Evolutionary conservation across 2,329 filamentous ascomycete species (phyloP).

Genomic region (Epichloe baconii): DNA sequence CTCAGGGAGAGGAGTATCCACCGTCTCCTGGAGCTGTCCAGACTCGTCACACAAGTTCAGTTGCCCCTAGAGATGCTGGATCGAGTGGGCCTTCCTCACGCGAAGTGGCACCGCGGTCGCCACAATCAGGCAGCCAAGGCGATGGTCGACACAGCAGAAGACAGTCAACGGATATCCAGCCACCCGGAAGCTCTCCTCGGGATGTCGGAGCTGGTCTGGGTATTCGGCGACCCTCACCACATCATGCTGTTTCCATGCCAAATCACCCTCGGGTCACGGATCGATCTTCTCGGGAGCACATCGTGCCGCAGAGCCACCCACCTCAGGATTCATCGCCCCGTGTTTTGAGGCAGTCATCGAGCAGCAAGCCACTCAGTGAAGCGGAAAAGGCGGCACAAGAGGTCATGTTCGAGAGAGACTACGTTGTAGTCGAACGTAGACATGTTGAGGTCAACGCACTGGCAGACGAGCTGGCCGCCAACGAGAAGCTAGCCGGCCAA

Average conservation of each 20-base stretch:
- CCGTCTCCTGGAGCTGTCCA: conserved; percentile 13
- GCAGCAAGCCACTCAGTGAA: conserved; percentile 32
- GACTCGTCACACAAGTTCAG: conserved; percentile 24
- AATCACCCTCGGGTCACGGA: conserved; percentile 23
- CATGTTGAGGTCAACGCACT: conserved; percentile 95
- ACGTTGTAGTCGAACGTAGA: conserved; percentile 89
- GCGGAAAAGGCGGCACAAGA: conserved; percentile 70
- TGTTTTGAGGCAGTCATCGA: conserved; percentile 12
- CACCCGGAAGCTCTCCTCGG: conserved; percentile 29
- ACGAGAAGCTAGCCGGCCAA: conserved; percentile 46
- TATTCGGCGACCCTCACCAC: conserved; percentile 33
- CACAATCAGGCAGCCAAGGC: conserved; percentile 29
- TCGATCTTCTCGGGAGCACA: conserved; percentile 12
- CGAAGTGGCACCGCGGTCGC: conserved; percentile 28
- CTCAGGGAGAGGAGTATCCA: conserved; percentile 17
- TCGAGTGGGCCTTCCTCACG: conserved; percentile 29
- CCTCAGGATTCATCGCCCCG: conserved; percentile 4
- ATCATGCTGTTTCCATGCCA: conserved; percentile 37
- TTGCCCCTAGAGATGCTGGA: conserved; percentile 17
- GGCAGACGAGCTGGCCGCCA: conserved; percentile 85
- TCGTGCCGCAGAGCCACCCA: conserved; percentile 21
- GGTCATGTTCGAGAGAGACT: conserved; percentile 81
- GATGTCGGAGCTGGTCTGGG: conserved; percentile 37
- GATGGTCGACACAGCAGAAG: conserved; percentile 23
- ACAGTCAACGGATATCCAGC: conserved; percentile 16